Evolutionary conservation across 495 filamentous ascomycete species (phyloP), one percentile per base, ranked within the genome.

Genomic region (Xylaria nigripes): DNA sequence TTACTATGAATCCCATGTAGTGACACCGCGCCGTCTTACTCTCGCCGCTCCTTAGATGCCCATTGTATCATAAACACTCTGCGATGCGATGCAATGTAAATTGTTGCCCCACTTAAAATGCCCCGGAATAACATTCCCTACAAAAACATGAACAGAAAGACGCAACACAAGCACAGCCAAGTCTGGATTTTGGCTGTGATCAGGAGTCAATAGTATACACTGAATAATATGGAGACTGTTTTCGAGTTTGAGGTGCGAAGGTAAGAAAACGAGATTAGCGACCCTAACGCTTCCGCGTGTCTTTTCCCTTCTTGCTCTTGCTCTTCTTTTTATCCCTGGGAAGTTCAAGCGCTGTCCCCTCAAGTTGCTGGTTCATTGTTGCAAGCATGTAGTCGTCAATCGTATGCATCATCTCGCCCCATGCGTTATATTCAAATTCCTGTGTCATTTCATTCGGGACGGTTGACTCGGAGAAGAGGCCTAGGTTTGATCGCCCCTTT

Each of bases 351-450:
- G 86, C 83, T 52, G 90, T 84, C 51, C 87, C 83, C 61, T 85
- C 83, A 45, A 93, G 75, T 65, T 90, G 82, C 74, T 77, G 83
- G 55, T 86, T 77, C 81, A 94, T 86, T 55, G 81, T 81, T 24
- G 75, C 72, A 50, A 96, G 70, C 81, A 97, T 88, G 64, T 89
- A 95, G 40, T 92, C 87, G 62, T 98, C 92, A 24, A 94, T 78
- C 0, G 62, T 79, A 56, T 81, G 77, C 29, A 83, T 77, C 40
- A 62, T 65, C 50, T 74, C 74, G n/a, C 76, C 76, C 69, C 68
- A 77, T 1, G 75, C 73, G 56, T 83, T 83, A 12, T 70, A 69
- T 57, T 84, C 81, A 1, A 74, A 62, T 29, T 71, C 71, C 43
- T 76, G 75, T 6, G 62, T 62, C 2, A 69, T 63, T 4, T 70